Evolutionary conservation across 495 filamentous ascomycete genomes (phyloP).

Genomic region (Pseudomonodictys pantanalensis): DNA sequence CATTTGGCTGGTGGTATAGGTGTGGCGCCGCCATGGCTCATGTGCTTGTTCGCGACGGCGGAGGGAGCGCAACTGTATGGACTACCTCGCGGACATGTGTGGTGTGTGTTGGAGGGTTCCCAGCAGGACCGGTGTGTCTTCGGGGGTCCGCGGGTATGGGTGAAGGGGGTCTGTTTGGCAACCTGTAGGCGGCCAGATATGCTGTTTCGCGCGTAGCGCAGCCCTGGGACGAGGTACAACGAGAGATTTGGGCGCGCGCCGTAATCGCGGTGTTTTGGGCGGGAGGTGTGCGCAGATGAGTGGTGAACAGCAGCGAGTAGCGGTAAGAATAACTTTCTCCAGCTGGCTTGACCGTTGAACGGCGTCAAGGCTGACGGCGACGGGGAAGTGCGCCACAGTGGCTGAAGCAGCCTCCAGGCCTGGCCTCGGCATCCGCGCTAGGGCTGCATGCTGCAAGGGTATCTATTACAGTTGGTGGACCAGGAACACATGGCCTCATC

Average conservation of each 20-base stretch:
- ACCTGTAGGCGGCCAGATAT: neutral
- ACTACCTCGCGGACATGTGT: slow-evolving; percentile 14
- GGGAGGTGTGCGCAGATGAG: neutral
- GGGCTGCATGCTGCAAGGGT: slow-evolving; percentile 1
- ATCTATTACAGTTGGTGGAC: neutral
- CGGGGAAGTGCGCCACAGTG: neutral
- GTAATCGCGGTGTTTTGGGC: too few relatives aligned
- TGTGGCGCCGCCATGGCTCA: slow-evolving; percentile 41
- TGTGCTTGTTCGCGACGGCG: slow-evolving; percentile 7
- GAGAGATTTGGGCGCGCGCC: too few relatives aligned
- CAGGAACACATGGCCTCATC: slow-evolving; percentile 29
- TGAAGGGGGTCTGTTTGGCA: neutral
- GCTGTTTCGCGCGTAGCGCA: neutral
- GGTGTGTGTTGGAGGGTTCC: neutral
- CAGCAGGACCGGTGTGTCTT: neutral
- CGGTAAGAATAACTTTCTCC: neutral
- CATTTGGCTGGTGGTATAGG: slow-evolving; percentile 37
- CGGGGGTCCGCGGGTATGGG: slow-evolving; percentile 10
- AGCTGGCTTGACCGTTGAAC: neutral
- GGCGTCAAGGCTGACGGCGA: neutral
- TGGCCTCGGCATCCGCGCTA: neutral
- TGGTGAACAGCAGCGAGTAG: neutral
- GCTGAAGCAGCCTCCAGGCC: too few relatives aligned
- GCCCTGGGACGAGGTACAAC: neutral
- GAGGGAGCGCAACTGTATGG: neutral